Conservation (phyloP, 2,329 filamentous ascomycete species). For the Truncatella angustata region DNA sequence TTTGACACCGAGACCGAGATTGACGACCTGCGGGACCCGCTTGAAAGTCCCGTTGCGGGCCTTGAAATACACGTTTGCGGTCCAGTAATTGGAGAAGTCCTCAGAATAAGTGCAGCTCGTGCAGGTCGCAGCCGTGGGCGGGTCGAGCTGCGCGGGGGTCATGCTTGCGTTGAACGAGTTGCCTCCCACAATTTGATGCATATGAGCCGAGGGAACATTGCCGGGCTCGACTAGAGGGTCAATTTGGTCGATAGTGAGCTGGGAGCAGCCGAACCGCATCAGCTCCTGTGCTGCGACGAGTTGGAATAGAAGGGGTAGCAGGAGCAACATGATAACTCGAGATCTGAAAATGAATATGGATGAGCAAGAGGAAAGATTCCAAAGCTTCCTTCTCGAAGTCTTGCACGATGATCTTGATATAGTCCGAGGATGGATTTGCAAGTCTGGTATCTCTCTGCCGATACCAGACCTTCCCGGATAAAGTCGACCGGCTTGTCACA, state of each 20-base stretch:
- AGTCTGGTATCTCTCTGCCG: too few relatives aligned
- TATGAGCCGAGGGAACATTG: constrained; percentile 25
- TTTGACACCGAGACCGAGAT: constrained; percentile 23
- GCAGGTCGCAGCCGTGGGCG: constrained; percentile 21
- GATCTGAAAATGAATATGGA: background rate
- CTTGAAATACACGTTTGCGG: constrained; percentile 23
- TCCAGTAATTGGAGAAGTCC: constrained; percentile 29
- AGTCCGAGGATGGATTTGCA: background rate
- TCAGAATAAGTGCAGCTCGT: constrained; percentile 26
- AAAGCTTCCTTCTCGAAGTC: background rate
- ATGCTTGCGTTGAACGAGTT: constrained; percentile 29
- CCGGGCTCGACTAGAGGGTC: constrained; percentile 28
- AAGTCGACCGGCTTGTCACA: background rate
- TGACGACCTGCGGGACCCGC: constrained; percentile 25
- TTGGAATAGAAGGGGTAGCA: background rate
- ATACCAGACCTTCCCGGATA: too few relatives aligned
- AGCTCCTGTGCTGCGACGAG: constrained; percentile 1
- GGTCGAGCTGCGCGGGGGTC: constrained; percentile 22
- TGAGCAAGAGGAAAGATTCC: background rate
- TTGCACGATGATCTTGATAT: background rate
- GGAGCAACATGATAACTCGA: background rate
- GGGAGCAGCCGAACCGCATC: constrained; percentile 27
- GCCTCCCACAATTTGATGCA: constrained; percentile 29
- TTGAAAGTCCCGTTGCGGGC: constrained; percentile 28
- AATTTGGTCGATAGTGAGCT: constrained; percentile 27